phyloP scores from a whole-genome alignment of 208 protist genomes.

The Entamoeba nuttalli region DNA sequence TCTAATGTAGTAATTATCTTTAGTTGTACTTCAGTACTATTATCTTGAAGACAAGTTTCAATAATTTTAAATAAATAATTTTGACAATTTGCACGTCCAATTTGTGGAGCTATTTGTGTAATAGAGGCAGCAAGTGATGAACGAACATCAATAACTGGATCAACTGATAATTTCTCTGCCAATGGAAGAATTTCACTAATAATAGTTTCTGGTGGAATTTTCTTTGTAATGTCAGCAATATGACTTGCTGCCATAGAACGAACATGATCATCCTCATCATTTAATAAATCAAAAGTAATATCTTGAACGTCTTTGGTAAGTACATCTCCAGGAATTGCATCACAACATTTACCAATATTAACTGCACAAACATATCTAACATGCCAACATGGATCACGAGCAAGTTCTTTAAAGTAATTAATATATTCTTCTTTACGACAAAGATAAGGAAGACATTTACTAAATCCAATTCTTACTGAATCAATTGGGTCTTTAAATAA shows the following conservation, averaged over 20 bases:
- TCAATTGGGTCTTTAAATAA: background rate
- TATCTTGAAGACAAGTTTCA: background rate
- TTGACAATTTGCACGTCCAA: background rate
- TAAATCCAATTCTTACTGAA: background rate
- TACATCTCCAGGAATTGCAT: background rate
- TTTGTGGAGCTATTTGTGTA: background rate
- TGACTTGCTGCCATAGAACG: background rate
- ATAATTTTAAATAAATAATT: background rate
- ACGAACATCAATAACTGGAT: background rate
- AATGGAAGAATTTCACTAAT: background rate
- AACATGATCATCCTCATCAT: background rate
- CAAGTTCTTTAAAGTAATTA: background rate
- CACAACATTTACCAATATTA: background rate
- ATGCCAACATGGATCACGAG: background rate
- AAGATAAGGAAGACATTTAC: background rate
- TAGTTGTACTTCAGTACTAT: background rate
- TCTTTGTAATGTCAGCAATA: background rate
- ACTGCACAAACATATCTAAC: background rate
- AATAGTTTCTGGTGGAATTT: background rate
- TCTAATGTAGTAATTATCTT: background rate
- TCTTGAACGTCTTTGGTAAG: background rate
- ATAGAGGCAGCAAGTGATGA: background rate
- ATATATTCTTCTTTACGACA: background rate
- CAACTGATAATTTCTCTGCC: background rate
- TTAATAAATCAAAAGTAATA: background rate